Base-by-base conservation (phyloP, 2,329 filamentous ascomycete species). In the Neoscytalidium dimidiatum region DNA sequence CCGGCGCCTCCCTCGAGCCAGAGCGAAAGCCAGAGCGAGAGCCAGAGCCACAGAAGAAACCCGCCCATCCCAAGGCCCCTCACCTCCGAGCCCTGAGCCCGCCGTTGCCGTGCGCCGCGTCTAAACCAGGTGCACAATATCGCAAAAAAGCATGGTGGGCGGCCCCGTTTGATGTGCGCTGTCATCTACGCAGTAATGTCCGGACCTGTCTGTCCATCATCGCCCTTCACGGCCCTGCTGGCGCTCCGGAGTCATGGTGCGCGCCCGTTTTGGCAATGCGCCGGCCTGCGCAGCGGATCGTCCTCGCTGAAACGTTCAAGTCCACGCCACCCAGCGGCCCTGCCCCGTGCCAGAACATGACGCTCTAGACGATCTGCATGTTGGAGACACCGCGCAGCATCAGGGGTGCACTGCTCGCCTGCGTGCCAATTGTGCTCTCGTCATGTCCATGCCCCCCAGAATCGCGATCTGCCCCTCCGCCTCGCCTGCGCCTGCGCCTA, bases 391-490 rank as follows among this genome's bases (percentile, higher is more conserved):
- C 56, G 8, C 41, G 21, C 23, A 46, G 41, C 41, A 41, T 60
- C 56, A 60, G 56, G 56, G 56, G 56, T 46, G 56, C 38, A 60
- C 53, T 41, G 53, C 53, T 58, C 53, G 53, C 52, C 52, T 56
- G 21, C 53, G 35, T 17, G 53, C 41, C 56, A 60, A 33, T 19
- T 60, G 53, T 57, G 26, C 53, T 44, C 53, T 44, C 35, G 53
- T 56, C 33, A 56, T 56, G 52, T 29, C 49, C 28, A 33, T 52
- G 38, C 9, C 52, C 29, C 52, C 23, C 33, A 31, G 21, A 33
- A 56, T 41, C 33, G 52, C 21, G 52, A 56, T 56, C 52, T 56
- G 19, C 52, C 53, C 31, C 53, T 58, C 53, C 35, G 19, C 53
- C 31, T 38, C 52, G 53, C 38, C 35, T 52, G 49, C 53, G 23